Conservation (phyloP, 2,329 filamentous ascomycete species). For the Botrytis aclada region DNA sequence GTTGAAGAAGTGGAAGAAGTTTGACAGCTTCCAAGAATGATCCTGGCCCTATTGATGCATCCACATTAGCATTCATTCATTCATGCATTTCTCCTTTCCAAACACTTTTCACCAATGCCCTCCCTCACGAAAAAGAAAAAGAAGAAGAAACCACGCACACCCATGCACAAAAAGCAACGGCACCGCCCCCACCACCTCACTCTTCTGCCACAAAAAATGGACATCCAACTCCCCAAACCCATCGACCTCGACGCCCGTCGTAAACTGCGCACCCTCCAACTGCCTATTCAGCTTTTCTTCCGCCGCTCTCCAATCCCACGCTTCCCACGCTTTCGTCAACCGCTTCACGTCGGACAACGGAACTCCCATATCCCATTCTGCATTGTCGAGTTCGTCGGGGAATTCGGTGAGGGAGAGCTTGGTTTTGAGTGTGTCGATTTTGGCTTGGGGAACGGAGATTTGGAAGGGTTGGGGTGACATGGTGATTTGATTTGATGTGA, state of each 20-base stretch:
- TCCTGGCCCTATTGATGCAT: slow-evolving; percentile 22
- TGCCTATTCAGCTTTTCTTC: slow-evolving; percentile 57
- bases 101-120: neutral
- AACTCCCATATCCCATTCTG: slow-evolving; percentile 56
- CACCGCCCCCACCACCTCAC: slow-evolving; percentile 49
- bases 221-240: slow-evolving; percentile 59
- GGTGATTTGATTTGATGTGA: neutral
- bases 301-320: slow-evolving; percentile 59
- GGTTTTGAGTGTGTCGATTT: slow-evolving; percentile 51
- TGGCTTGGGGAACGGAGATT: slow-evolving; percentile 50
- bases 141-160: slow-evolving; percentile 40
- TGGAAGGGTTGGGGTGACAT: slow-evolving; percentile 42
- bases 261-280: slow-evolving; percentile 49
- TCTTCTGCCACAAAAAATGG: slow-evolving; percentile 61
- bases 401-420: slow-evolving; percentile 54
- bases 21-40: slow-evolving; percentile 21
- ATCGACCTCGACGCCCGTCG: slow-evolving; percentile 50
- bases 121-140: neutral
- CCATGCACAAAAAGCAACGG: slow-evolving; percentile 61
- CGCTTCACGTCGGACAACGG: slow-evolving; percentile 59
- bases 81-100: neutral
- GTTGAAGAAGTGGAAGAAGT: slow-evolving; percentile 26
- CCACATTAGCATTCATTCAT: neutral
- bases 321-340: slow-evolving; percentile 55
- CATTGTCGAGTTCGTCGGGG: slow-evolving; percentile 53